Evolutionary conservation across 129 eudicot genomes (phyloP), one percentile per base, ranked within the genome.

Genomic region (Ambrosia artemisiifolia): DNA sequence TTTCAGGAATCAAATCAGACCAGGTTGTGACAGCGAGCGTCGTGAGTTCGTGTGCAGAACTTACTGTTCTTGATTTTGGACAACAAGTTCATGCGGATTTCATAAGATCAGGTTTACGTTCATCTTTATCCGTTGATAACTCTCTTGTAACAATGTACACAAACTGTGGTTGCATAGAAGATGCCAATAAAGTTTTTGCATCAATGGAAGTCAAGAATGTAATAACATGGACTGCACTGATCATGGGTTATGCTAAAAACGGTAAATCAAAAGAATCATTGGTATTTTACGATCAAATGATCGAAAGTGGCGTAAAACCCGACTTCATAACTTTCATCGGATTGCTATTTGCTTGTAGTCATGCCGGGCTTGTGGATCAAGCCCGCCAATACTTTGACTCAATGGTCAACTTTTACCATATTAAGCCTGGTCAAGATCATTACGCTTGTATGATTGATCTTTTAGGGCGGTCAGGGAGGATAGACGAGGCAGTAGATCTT

Each of bases 391-490:
- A 85, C 63, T 91, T 91, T 40, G 78, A 82, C 43, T 85, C 92
- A 9, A 91, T 91, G 92, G 66, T 72, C 7, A 73, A 83, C 12
- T 35, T 68, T 44, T 79, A 88, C 67, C 78, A 75, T 33, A 85
- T 91, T 68, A 82, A 46, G 34, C 92, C 97, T 0, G 87, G 95
- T 9, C 88, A 83, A 12, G 88, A 84, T 73, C 97, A 91, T 75
- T 88, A 91, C 44, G 89, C 95, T 2, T 91, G 97, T 61, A 88
- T 88, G 95, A 91, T 91, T 51, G 95, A 91, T 62, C 92, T 91
- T 34, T 66, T 88, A 71, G 92, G 88, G 11, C 88, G 95, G 11
- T 83, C 92, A 8, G 97, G 97, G 16, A 84, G 74, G 75, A 79
- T 88, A 75, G 12, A 69, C 0, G 95, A 91, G 61, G 92, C 91